These are phyloP conservation scores for Monilinia vaccinii-corymbosi DNA, from an alignment of 2,329 filamentous ascomycete species.

Conservation along the genomic window DNA sequence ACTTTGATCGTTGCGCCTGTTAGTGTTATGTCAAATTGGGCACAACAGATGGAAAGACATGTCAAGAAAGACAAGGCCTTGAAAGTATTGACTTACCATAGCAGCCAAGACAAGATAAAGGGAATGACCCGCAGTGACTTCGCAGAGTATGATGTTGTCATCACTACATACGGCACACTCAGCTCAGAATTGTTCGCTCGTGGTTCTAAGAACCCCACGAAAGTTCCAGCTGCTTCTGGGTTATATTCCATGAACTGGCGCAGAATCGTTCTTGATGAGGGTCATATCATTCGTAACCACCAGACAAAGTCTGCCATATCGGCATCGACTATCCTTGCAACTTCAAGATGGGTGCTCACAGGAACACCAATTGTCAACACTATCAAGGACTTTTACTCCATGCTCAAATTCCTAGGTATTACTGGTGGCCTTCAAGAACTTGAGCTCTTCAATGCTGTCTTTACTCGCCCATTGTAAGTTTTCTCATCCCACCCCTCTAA, in stretches of 20 bases:
- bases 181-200: constrained; percentile 51
- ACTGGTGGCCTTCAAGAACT: constrained; percentile 66
- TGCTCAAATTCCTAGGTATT: constrained; percentile 68
- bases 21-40: constrained; percentile 87
- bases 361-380: constrained; percentile 80
- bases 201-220: constrained; percentile 36
- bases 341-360: constrained; percentile 70
- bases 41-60: constrained; percentile 66
- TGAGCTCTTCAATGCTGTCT: constrained; percentile 62
- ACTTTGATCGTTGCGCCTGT: constrained; percentile 78
- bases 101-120: constrained; percentile 42
- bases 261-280: constrained; percentile 74
- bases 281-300: constrained; percentile 72
- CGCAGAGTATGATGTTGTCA: constrained; percentile 60
- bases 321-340: constrained; percentile 55
- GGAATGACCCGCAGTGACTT: constrained; percentile 47
- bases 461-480: constrained; percentile 54
- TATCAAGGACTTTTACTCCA: constrained; percentile 70
- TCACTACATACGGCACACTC: constrained; percentile 78
- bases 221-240: constrained; percentile 35
- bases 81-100: constrained; percentile 67
- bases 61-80: constrained; percentile 54
- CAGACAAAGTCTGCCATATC: constrained; percentile 64
- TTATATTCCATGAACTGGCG: constrained; percentile 64
- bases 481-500: not conserved